Conservation (phyloP, 345 rosid species). For the Salix koriyanagi region DNA sequence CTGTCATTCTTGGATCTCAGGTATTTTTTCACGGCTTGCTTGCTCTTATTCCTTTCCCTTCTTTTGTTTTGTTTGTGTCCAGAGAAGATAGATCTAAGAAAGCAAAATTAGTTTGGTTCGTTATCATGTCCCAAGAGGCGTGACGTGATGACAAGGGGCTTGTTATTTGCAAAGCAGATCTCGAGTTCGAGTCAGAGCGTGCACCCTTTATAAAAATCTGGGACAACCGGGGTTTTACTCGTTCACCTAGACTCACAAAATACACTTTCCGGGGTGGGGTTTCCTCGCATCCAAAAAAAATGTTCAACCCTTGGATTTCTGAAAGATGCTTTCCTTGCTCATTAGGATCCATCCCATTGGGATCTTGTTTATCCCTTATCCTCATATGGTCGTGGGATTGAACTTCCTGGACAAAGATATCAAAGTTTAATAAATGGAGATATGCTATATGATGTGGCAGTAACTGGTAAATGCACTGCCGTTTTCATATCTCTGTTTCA, state of each 20-base stretch:
- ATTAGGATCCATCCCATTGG: constrained; percentile 79
- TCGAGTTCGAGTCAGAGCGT: too few relatives aligned
- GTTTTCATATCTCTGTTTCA: neutral
- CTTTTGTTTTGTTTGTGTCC: neutral
- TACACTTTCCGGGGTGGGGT: too few relatives aligned
- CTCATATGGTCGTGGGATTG: constrained; percentile 82
- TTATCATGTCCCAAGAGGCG: neutral
- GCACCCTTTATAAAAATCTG: too few relatives aligned
- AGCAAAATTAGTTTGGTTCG: neutral
- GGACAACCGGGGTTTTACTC: too few relatives aligned
- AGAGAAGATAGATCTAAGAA: neutral
- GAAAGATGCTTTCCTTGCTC: constrained; percentile 10
- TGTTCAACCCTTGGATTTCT: neutral
- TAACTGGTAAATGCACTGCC: constrained; percentile 50
- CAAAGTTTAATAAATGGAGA: constrained; percentile 81
- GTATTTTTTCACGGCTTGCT: constrained; percentile 28
- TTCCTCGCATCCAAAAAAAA: too few relatives aligned
- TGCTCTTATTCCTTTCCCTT: neutral
- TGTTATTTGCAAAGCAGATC: too few relatives aligned
- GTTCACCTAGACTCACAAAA: too few relatives aligned
- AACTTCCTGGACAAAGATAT: constrained; percentile 72
- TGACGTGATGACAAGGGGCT: too few relatives aligned
- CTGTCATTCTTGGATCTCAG: constrained; percentile 86
- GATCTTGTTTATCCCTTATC: constrained; percentile 75
- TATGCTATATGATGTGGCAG: constrained; percentile 63